These are phyloP conservation scores for Pythium guiyangense DNA, from an alignment of 352 stramenopile species.

Conservation along the genomic window DNA sequence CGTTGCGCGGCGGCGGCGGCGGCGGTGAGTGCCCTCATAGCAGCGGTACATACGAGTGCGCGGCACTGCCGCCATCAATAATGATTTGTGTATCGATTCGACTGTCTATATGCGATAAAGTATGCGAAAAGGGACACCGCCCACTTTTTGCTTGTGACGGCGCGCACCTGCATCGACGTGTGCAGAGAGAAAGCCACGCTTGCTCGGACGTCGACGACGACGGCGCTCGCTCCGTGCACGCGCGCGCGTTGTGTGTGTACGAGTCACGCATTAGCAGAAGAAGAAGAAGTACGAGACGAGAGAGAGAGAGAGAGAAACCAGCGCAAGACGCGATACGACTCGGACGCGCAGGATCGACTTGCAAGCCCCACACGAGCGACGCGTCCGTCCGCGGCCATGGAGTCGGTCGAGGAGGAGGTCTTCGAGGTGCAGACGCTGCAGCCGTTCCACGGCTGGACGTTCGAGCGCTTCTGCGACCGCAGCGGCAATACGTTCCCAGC, in stretches of 20 bases:
- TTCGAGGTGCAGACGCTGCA: constrained; percentile 84
- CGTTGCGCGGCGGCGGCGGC: too few relatives aligned
- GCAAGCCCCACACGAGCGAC: background rate
- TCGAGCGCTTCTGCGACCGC: constrained; percentile 79
- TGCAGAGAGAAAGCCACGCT: too few relatives aligned
- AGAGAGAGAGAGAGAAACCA: background rate
- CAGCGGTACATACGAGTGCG: too few relatives aligned
- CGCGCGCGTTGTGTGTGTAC: too few relatives aligned
- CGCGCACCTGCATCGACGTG: too few relatives aligned
- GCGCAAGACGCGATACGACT: background rate
- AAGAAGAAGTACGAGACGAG: background rate
- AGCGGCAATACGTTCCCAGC: constrained; percentile 62
- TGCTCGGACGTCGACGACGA: too few relatives aligned
- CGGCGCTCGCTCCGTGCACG: too few relatives aligned
- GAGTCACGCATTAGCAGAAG: too few relatives aligned
- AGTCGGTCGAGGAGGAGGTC: constrained; percentile 73
- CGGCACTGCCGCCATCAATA: too few relatives aligned
- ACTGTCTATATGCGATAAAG: background rate
- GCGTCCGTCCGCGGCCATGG: constrained; percentile 22
- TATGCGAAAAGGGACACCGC: background rate
- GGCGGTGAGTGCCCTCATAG: too few relatives aligned
- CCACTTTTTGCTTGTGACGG: background rate
- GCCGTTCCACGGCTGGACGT: constrained; percentile 75
- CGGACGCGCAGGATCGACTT: background rate
- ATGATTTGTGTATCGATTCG: too few relatives aligned